Base-by-base conservation (phyloP, 768 basidiomycete genomes). In the Lentinula aciculospora region DNA sequence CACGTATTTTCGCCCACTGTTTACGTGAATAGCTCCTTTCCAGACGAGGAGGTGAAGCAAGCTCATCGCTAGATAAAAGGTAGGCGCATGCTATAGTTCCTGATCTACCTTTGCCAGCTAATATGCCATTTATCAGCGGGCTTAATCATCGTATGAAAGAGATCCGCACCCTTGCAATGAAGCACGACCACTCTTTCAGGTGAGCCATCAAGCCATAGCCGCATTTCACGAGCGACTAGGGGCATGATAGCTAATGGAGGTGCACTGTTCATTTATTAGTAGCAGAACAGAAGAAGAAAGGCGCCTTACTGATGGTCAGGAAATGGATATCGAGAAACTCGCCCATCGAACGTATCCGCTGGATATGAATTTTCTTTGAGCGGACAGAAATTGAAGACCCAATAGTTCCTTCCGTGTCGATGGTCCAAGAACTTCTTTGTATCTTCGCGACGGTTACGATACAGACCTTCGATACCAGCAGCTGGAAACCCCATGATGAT, bases 341-440 rank as follows among this genome's bases (percentile, higher is more conserved):
- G 76, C 7, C 85, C 84, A 12, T 80, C 79, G 66, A 94, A 94
- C 36, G 85, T 71, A 46, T 72, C 71, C 2, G 85, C 73, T 3
- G 84, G 80, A 68, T 96, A 96, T 5, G 84, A 79, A 66, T 94
- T 94, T 69, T 94, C 93, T 61, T 75, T 77, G 7, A 86, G 64
- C 0, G 92, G 92, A 62, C 92, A 94, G 59, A 94, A 84, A 68
- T 96, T 94, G 78, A 91, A 94, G 9, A 94, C 82, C 86, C 91
- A 89, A 67, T 83, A 94, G 64, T 91, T 84, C 64, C 84, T 78
- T 4, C 82, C 82, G 64, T 94, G 91, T 46, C 85, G 76, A 54
- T 82, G 74, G 27, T 89, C 83, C 4, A 94, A 76, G 68, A 94
- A 93, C 39, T 76, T 79, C 61, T 84, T 83, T 1, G 86, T 88